Percentiles rank a stretch among this genome's conserved stretches.
Evolutionary conservation across 208 protist genomes (phyloP).

Genomic region (Trypanosoma boissoni): DNA sequence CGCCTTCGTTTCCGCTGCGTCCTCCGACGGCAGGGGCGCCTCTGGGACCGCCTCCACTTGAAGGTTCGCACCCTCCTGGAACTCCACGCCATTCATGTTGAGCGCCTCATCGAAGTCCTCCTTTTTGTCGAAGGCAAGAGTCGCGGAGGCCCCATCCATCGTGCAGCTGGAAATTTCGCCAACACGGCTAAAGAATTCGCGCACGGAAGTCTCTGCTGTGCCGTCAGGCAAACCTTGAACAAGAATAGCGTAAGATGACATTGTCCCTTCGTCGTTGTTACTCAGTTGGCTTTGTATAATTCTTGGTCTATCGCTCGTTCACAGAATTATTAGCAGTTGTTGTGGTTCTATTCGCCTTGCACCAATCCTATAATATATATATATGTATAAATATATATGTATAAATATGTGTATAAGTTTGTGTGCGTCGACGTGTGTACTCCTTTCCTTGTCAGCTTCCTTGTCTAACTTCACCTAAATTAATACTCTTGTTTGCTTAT

Average conservation of each 20-base stretch:
- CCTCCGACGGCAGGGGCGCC: constrained; percentile 4
- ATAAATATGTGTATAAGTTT: constrained; percentile 1
- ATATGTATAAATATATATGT: constrained; percentile 6
- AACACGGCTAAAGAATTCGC: constrained; percentile 65
- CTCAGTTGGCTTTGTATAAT: neutral
- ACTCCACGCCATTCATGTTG: constrained; percentile 32
- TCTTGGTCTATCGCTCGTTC: constrained; percentile 6
- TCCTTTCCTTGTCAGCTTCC: too few species aligned
- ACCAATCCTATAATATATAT: neutral
- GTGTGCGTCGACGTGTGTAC: neutral
- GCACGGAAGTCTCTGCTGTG: constrained; percentile 44
- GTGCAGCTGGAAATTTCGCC: constrained; percentile 46
- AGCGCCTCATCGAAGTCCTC: constrained; percentile 41
- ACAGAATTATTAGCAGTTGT: too few species aligned
- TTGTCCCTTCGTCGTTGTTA: neutral
- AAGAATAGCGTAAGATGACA: constrained; percentile 17
- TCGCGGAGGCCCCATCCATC: constrained; percentile 24
- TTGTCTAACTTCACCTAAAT: too few species aligned
- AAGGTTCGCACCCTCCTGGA: constrained; percentile 31
- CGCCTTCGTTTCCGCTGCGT: constrained; percentile 15
- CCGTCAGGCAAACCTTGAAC: constrained; percentile 48
- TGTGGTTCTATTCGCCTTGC: neutral
- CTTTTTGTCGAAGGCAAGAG: constrained; percentile 29
- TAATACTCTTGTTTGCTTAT: too few species aligned
- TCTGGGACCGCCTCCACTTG: constrained; percentile 7